Base-by-base conservation (phyloP, 495 filamentous ascomycete genomes). In the Podospora fimiseda region DNA sequence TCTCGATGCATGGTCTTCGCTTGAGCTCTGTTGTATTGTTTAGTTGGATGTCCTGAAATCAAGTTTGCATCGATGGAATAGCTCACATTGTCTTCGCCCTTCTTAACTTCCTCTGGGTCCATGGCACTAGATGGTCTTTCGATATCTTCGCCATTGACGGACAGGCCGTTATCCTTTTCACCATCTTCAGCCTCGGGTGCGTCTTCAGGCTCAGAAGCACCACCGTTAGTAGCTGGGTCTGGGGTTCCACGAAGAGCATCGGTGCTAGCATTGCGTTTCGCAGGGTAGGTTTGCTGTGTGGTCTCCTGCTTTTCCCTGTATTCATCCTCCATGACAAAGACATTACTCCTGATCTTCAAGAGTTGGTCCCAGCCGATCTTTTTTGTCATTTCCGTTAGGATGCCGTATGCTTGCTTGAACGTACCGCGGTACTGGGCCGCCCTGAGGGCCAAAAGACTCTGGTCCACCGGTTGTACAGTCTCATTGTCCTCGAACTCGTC, bases 251-350 rank as follows among this genome's bases (percentile, higher is more conserved):
- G 80, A 14, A 93, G 71, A 44, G 81, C 89, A 53, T 83, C 82
- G 23, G 83, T 90, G 70, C 89, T 92, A 22, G 87, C 82, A 60
- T 83, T 89, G 20, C 82, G 78, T 43, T 81, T 82, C 23, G 75
- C 64, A 2, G 75, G 65, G 14, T 74, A 73, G n/a, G 5, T 33
- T 33, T 33, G 27, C 27, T 73, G 65, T 13, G 74, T 61, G 14
- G 61, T 58, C 50, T 85, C 83, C 53, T 93, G 86, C 58, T 89
- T 91, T 70, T 98, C 93, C 48, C 94, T 82, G 59, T 98, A 98
- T 66, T 98, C 93, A 62, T 98, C 93, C 63, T 98, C 93, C 93
- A 98, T 98, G 23, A 98, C 94, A 60, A 98, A 98, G 4, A 97
- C 93, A 53, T 92, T 89, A 70, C 92, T 96, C 47, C 93, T 80